phyloP scores from a whole-genome alignment of 1,139 yeast species.

The Meyerozyma athensensis region DNA sequence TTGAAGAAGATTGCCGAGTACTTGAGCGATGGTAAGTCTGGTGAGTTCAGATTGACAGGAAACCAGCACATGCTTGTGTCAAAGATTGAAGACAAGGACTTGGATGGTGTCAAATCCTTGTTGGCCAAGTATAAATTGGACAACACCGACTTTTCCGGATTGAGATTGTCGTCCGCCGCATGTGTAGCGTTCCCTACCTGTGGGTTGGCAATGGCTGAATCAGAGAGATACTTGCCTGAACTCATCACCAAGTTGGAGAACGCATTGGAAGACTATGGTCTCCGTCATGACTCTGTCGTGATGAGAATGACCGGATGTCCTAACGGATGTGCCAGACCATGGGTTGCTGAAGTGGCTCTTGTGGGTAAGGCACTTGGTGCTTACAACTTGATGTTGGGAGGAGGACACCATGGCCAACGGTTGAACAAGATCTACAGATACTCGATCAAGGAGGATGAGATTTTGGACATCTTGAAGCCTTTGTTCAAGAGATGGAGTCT shows the following conservation, averaged over 20 bases:
- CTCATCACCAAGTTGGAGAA: slow-evolving; percentile 77
- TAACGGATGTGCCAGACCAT: slow-evolving; percentile 97
- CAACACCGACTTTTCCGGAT: slow-evolving; percentile 76
- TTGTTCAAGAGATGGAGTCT: slow-evolving; percentile 91
- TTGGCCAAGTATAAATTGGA: slow-evolving; percentile 76
- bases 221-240: slow-evolving; percentile 89
- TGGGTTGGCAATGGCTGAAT: slow-evolving; percentile 98
- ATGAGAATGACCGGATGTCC: slow-evolving; percentile 99
- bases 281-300: slow-evolving; percentile 90
- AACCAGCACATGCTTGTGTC: slow-evolving; percentile 87
- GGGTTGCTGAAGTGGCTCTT: slow-evolving; percentile 94
- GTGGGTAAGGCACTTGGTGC: slow-evolving; percentile 96
- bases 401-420: slow-evolving; percentile 93
- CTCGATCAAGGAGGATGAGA: slow-evolving; percentile 88
- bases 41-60: slow-evolving; percentile 91
- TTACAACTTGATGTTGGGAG: slow-evolving; percentile 92
- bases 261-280: slow-evolving; percentile 84
- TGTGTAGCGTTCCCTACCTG: slow-evolving; percentile 99
- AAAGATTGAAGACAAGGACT: slow-evolving; percentile 64
- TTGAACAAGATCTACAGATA: slow-evolving; percentile 85
- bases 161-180: slow-evolving; percentile 88
- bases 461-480: slow-evolving; percentile 70
- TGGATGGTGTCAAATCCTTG: slow-evolving; percentile 56
- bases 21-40: slow-evolving; percentile 50
- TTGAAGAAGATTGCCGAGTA: slow-evolving; percentile 71